A percentile compares a stretch with the other conserved stretches of the same genome.
Evolutionary conservation across 495 filamentous ascomycete genomes (phyloP).

Genomic region (Tuber indicum): DNA sequence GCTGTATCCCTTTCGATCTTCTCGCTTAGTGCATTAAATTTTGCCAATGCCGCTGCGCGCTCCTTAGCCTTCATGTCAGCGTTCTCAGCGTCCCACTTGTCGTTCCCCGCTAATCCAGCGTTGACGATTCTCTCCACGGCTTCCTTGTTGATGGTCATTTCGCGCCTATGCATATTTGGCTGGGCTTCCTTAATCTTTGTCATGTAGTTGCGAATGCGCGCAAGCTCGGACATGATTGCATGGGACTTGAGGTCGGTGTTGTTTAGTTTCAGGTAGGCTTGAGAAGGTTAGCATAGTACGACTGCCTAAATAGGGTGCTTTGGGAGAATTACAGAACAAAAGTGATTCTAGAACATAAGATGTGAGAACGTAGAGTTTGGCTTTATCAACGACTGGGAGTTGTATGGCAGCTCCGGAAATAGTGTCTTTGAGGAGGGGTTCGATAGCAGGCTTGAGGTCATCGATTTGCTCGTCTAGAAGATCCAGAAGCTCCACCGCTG

Average conservation of each 20-base stretch:
- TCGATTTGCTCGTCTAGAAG: conserved; percentile 69
- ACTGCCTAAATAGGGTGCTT: conserved; percentile 16
- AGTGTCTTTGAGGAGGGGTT: conserved; percentile 58
- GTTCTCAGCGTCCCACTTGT: conserved; percentile 53
- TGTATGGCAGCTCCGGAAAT: conserved; percentile 64
- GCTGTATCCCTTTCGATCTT: conserved; percentile 42
- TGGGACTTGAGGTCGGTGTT: conserved; percentile 75
- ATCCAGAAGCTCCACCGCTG: conserved; percentile 54
- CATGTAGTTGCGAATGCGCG: conserved; percentile 80
- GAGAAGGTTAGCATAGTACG: conserved; percentile 12
- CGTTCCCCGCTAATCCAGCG: conserved; percentile 54
- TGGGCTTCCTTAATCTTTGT: conserved; percentile 72
- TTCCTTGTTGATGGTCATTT: conserved; percentile 64
- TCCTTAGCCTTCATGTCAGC: conserved; percentile 53
- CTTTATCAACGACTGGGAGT: conserved; percentile 84
- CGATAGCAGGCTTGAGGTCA: conserved; percentile 64
- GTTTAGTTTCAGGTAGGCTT: conserved; percentile 73
- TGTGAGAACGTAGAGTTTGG: conserved; percentile 76
- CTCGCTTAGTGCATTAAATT: conserved; percentile 45
- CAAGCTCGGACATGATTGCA: conserved; percentile 74
- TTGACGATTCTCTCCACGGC: conserved; percentile 76
- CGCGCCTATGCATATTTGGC: conserved; percentile 50
- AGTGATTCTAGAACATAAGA: conserved; percentile 89
- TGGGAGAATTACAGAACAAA: conserved; percentile 63
- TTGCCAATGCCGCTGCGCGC: conserved; percentile 49